Evolutionary conservation across 305 asterid genomes (phyloP).

Genomic region (Solanum hybrid): DNA sequence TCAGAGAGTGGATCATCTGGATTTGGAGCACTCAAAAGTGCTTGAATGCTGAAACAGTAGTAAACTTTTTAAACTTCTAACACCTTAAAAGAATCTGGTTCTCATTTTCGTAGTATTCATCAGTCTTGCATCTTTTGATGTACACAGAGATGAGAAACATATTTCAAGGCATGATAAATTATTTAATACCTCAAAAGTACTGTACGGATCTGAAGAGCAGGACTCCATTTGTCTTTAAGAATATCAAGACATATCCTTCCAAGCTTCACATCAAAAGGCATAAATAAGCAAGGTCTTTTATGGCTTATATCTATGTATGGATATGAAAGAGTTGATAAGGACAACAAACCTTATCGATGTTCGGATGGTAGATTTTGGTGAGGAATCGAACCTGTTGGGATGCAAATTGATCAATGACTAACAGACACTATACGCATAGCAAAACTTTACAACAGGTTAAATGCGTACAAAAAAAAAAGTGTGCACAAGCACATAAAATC

Average conservation of each 20-base stretch:
- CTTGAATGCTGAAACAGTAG: constrained; percentile 65
- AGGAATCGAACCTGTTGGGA: constrained; percentile 83
- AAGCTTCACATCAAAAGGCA: constrained; percentile 35
- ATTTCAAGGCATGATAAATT: not conserved
- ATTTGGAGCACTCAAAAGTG: constrained; percentile 93
- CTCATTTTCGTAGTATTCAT: not conserved
- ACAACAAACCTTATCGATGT: constrained; percentile 79
- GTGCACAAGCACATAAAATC: not conserved
- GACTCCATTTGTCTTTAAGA: constrained; percentile 98
- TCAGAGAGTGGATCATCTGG: constrained; percentile 95
- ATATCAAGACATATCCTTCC: constrained; percentile 98
- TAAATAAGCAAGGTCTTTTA: not conserved
- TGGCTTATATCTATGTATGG: not conserved
- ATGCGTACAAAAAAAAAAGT: not conserved
- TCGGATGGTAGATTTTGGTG: constrained; percentile 96
- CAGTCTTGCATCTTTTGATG: not conserved
- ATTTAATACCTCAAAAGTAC: constrained; percentile 75
- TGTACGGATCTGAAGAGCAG: constrained; percentile 94
- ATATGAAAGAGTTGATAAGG: not conserved
- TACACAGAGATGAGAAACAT: not conserved
- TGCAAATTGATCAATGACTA: not conserved
- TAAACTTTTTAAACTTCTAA: not conserved
- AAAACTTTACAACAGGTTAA: not conserved
- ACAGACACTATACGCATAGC: not conserved
- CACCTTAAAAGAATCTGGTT: not conserved